phyloP scores from a whole-genome alignment of 257 asterid genomes.

The Marsdenia floribunda region DNA sequence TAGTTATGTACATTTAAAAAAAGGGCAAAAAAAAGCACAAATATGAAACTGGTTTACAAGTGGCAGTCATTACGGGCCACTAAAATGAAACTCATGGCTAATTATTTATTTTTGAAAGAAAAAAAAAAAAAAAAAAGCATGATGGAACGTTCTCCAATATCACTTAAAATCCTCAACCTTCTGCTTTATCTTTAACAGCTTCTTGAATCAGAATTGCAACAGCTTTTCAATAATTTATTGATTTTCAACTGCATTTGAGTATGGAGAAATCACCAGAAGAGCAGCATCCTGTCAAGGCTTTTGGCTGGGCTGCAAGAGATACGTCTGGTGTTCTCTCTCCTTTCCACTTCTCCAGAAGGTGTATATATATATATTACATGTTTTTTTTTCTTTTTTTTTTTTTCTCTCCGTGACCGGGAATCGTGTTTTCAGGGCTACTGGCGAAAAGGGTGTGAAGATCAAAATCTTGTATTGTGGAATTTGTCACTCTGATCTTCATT shows the following conservation, averaged over 20 bases:
- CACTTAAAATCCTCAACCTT: background rate
- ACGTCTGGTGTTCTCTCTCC: conserved; percentile 18
- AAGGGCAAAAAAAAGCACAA: background rate
- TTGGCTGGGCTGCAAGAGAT: conserved; percentile 23
- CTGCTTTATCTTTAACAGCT: background rate
- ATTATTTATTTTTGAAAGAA: background rate
- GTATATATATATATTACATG: background rate
- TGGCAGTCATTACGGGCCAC: background rate
- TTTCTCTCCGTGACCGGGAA: background rate
- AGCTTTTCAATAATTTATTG: background rate
- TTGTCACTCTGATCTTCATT: conserved; percentile 28
- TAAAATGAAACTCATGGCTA: background rate
- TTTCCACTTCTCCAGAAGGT: conserved; percentile 16
- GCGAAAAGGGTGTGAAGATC: conserved; percentile 22
- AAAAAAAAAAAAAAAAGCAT: background rate
- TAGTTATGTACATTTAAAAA: too few relatives aligned
- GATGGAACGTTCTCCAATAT: background rate
- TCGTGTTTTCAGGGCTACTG: conserved; percentile 15
- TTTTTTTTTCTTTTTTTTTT: background rate
- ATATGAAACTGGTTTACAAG: background rate
- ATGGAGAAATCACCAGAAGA: conserved; percentile 8
- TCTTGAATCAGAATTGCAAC: background rate
- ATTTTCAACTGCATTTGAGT: background rate
- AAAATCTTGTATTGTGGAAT: conserved; percentile 26
- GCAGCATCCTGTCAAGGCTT: conserved; percentile 15